Percentiles rank a stretch among this genome's conserved stretches.
Conservation (phyloP, 495 filamentous ascomycete genomes). For the Aspergillus kassunensis region DNA sequence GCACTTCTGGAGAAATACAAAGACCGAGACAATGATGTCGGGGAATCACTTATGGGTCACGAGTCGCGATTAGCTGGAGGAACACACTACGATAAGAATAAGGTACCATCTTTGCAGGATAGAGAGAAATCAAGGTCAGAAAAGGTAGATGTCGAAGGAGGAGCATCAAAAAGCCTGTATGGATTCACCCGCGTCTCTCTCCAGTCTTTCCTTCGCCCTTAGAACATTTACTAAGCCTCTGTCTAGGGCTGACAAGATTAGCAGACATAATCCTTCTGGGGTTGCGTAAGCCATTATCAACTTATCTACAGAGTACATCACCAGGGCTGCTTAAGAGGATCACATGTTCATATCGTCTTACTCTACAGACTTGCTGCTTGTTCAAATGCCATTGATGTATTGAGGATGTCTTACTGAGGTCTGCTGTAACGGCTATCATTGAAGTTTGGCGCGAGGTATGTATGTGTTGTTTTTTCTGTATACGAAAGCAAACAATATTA, state of each 20-base stretch:
- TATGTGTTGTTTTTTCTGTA: too few relatives aligned
- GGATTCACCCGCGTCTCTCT: neutral
- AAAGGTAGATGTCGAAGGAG: constrained; percentile 4
- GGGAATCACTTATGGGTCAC: neutral
- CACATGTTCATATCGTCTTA: too few relatives aligned
- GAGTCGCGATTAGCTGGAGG: constrained; percentile 2
- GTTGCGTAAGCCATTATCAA: too few relatives aligned
- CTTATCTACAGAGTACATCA: too few relatives aligned
- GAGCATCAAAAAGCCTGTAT: neutral
- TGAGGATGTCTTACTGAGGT: too few relatives aligned
- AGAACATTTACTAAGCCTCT: neutral
- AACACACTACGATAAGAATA: constrained; percentile 1
- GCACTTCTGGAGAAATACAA: neutral
- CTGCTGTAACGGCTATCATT: too few relatives aligned
- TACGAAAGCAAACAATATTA: too few relatives aligned
- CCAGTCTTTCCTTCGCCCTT: neutral
- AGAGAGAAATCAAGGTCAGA: neutral
- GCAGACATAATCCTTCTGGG: neutral
- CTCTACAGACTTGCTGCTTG: too few relatives aligned
- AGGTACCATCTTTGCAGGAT: neutral
- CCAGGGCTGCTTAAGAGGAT: too few relatives aligned
- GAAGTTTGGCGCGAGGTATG: too few relatives aligned
- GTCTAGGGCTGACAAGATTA: neutral
- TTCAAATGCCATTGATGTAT: too few relatives aligned
- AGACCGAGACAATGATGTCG: neutral